Base-by-base conservation (phyloP, 371 early-diverging fungal species). In the Lichtheimia ornata region DNA sequence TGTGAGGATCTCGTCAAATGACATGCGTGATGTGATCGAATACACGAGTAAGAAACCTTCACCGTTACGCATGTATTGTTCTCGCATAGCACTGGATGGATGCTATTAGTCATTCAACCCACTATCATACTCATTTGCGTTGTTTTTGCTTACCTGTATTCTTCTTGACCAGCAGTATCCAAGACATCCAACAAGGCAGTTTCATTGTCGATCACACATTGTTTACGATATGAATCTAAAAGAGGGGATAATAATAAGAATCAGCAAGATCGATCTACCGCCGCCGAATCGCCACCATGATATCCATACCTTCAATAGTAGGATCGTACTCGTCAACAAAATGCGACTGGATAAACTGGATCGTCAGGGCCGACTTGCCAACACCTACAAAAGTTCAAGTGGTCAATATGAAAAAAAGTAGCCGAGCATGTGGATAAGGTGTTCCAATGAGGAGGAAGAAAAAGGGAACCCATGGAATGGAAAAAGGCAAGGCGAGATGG, bases 121-220 rank as follows among this genome's bases (percentile, higher is more conserved):
- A 17, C 24, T 14, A 12, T 53, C 6, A 14, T 13, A 20, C 22
- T 44, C 17, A 22, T 22, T 22, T 2, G 2, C 2, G 3, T 43
- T 13, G 35, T 14, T 14, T 14, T 42, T 27, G 4, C 47, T 22
- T 52, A 82, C 86, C 86, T 86, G 77, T 94, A 93, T 74, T 94
- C 95, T 67, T 94, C 94, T 71, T 94, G 94, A 20, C 96, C 95
- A 0, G 95, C 94, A 9, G 96, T 94, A 73, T 96, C 96, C n/a
- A 95, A 85, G 12, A 96, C 89, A 70, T 96, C 95, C 15, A 96
- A 77, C 51, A 92, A 66, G n/a, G 93, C 93, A 2, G 84, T 85
- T 60, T 92, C 90, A 25, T 84, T 89, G 57, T 96, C 94, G 58
- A 96, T 88, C 22, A 86, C 81, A 67, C 91, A 91, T 65, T 93